Evolutionary conservation across 2,329 filamentous ascomycete species (phyloP).

Genomic region (Cytospora piceicola): DNA sequence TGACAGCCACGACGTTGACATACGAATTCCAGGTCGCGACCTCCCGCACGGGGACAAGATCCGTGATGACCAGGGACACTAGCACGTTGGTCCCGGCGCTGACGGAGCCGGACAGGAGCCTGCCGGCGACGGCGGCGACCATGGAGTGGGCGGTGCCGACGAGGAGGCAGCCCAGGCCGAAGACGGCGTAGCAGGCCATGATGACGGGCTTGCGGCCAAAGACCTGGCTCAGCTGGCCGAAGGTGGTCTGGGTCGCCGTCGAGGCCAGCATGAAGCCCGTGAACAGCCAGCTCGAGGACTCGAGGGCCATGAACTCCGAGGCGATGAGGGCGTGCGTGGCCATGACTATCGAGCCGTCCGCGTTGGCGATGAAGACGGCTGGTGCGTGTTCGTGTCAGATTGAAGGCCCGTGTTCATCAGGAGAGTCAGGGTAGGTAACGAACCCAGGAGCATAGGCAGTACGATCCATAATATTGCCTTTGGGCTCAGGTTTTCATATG

Average conservation of each 20-base stretch:
- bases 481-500: neutral
- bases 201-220: constrained; percentile 59
- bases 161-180: constrained; percentile 48
- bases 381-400: neutral
- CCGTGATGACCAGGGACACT: constrained; percentile 56
- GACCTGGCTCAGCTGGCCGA: constrained; percentile 61
- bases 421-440: neutral
- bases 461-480: constrained; percentile 33
- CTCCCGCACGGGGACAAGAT: constrained; percentile 56
- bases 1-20: constrained; percentile 56
- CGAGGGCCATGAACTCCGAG: constrained; percentile 62
- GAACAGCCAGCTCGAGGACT: constrained; percentile 61
- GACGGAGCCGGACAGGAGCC: constrained; percentile 56
- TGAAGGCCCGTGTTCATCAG: neutral
- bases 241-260: constrained; percentile 57
- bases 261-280: constrained; percentile 56
- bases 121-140: constrained; percentile 53
- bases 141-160: constrained; percentile 51
- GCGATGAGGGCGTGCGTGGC: constrained; percentile 67
- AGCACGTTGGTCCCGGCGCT: constrained; percentile 55
- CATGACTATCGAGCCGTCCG: constrained; percentile 66
- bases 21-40: constrained; percentile 59
- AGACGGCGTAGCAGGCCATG: constrained; percentile 53
- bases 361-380: constrained; percentile 68
- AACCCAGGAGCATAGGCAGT: constrained; percentile 36